Evolutionary conservation across 2,329 filamentous ascomycete species (phyloP).

Genomic region (Lecanoromycetidae sp.): DNA sequence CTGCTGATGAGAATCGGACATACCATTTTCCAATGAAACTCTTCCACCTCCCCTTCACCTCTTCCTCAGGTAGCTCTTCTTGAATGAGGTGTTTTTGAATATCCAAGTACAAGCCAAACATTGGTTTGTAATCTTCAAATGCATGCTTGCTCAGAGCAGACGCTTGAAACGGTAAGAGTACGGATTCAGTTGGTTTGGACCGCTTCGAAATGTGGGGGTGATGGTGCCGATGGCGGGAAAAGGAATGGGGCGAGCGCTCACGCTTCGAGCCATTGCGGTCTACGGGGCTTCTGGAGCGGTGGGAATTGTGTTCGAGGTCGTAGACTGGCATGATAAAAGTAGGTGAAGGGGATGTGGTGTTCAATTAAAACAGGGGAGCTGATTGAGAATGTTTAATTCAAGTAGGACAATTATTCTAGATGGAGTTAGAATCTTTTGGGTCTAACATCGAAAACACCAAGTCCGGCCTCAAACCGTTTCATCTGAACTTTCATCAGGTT

Average conservation of each 20-base stretch:
- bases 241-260: conserved; percentile 6
- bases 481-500: too few species aligned
- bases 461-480: too few species aligned
- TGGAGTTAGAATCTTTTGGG: too few species aligned
- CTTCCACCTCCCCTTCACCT: conserved; percentile 78
- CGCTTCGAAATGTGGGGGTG: conserved; percentile 1
- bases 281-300: conserved; percentile 11
- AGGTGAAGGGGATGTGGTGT: too few species aligned
- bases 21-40: conserved; percentile 83
- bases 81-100: conserved; percentile 70
- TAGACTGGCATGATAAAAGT: too few species aligned
- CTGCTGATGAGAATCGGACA: conserved; percentile 21
- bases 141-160: conserved; percentile 57
- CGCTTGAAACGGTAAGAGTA: conserved; percentile 47
- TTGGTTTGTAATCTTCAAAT: conserved; percentile 49
- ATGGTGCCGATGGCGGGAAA: not conserved
- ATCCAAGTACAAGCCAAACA: conserved; percentile 77
- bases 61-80: conserved; percentile 57
- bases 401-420: too few species aligned
- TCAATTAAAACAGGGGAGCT: too few species aligned
- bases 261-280: not conserved
- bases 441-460: too few species aligned
- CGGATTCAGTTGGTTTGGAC: not conserved
- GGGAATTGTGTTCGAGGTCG: not conserved
- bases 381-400: too few species aligned